Evolutionary conservation across 768 basidiomycete species (phyloP), one percentile per base, ranked within the genome.

Genomic region (Psilocybe cubensis): DNA sequence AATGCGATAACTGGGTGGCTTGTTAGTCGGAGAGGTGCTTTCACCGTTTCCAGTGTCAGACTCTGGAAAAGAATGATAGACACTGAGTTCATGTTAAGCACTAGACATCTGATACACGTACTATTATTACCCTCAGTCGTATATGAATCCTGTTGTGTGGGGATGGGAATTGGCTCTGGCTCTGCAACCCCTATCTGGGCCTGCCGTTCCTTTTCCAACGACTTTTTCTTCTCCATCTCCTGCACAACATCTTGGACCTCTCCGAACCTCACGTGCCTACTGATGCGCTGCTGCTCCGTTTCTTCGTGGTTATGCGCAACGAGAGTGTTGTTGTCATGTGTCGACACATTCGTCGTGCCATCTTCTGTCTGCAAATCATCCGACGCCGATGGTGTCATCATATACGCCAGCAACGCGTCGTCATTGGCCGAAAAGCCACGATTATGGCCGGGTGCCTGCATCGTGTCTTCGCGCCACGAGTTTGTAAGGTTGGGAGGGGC

Each of bases 211-310:
- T 65, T 58, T 33, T 66, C 66, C 42, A 58, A 38, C 11, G 67
- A 63, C 17, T 54, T 56, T 24, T 71, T 68, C 11, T 61, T 70
- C 46, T 70, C 68, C 48, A 75, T 57, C 57, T 73, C 74, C 4
- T 72, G 69, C n/a, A 77, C 71, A 12, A 76, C 74, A 56, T 79
- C 74, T 42, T 71, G 66, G 7, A 75, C 74, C 4, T 68, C 68
- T 3, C 77, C 82, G 63, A 82, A 82, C 53, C 76, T 66, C 2
- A 81, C 81, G 64, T 79, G 77, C 46, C 75, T 70, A 45, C 67
- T 66, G 20, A 62, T 28, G 6, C 63, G 60, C 27, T 59, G 60
- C 12, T 66, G 61, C 61, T 73, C 71, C n/a, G n/a, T n/a, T 1
- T 64, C 66, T 18, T 63, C 57, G 10, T 43, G 21, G 4, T 48